phyloP scores from a whole-genome alignment of 495 filamentous ascomycete species.

The Hyphodiscus hymeniophilus region DNA sequence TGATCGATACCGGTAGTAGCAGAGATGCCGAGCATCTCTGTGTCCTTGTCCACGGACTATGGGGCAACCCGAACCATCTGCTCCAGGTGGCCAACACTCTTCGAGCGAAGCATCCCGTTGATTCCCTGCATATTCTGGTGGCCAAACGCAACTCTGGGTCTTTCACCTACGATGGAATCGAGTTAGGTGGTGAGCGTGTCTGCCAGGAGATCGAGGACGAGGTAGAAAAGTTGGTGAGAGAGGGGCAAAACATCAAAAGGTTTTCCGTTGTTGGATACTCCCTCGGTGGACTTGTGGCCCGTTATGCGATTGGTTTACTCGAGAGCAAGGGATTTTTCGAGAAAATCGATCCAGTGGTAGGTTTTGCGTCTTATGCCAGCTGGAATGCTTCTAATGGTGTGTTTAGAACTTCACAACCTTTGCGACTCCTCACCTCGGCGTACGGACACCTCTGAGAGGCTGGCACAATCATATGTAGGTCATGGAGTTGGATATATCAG shows the following conservation, averaged over 20 bases:
- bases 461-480: slow-evolving; percentile 48
- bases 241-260: slow-evolving; percentile 67
- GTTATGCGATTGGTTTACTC: slow-evolving; percentile 82
- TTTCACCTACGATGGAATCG: slow-evolving; percentile 93
- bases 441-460: slow-evolving; percentile 61
- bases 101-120: slow-evolving; percentile 50
- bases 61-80: slow-evolving; percentile 88
- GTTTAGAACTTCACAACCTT: slow-evolving; percentile 84
- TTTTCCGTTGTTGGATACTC: slow-evolving; percentile 86
- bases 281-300: slow-evolving; percentile 75
- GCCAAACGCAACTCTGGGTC: slow-evolving; percentile 72
- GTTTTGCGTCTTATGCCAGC: neutral
- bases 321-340: slow-evolving; percentile 73
- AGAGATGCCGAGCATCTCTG: slow-evolving; percentile 59
- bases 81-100: slow-evolving; percentile 60
- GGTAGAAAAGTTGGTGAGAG: slow-evolving; percentile 51
- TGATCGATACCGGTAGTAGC: slow-evolving; percentile 29
- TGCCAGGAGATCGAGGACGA: slow-evolving; percentile 81
- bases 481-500: neutral
- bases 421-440: slow-evolving; percentile 82
- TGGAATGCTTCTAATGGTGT: neutral
- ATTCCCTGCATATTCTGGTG: slow-evolving; percentile 58
- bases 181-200: slow-evolving; percentile 81
- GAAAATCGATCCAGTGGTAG: slow-evolving; percentile 63
- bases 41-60: slow-evolving; percentile 92